Evolutionary conservation across 352 stramenopile species (phyloP), one percentile per base, ranked within the genome.

Genomic region (Phytophthora macrochlamydospora): DNA sequence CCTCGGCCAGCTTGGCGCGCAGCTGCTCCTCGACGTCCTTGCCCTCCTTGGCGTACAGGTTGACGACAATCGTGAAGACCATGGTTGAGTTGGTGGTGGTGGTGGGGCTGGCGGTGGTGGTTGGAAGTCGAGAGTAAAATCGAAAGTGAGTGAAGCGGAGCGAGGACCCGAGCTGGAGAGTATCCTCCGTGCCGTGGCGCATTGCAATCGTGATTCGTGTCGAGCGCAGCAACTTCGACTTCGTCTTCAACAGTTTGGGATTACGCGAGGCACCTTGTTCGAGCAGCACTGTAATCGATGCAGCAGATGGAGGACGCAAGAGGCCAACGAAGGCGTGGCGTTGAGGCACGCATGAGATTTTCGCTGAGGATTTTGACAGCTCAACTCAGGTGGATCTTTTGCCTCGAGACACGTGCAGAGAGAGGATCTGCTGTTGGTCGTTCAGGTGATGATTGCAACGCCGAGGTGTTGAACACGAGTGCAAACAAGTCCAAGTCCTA

Each of bases 31-130:
- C 63, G 31, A 66, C 63, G 44, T 56, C 56, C 45, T 50, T 55
- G 56, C 51, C 56, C 30, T 71, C 51, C 44, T 71, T 66, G 44
- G 57, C 63, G 43, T 67, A 48, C 51, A 71, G 45, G 56, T 52
- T 65, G 51, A 62, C 51, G 37, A 66, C 44, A 48, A 71, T 44
- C 28, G 51, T 66, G 63, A 66, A 65, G 50, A 38, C 51, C 63
- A 71, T 71, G 35, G 35, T 40, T 66, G 61, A 18, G 12, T 56
- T 43, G 37, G 35, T 42, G 50, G 12, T 3, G 52, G 35, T 52
- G 13, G 54, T 43, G 18, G 18, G 18, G 30, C 29, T n/a, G 35
- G 32, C n/a, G 38, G 46, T 62, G 45, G 35, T 51, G 43, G 28
- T 57, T 62, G 29, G 52, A 40, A 38, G 49, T 69, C 40, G 62